Evolutionary conservation across 1,139 yeast genomes (phyloP).

Genomic region (Hyphopichia pseudoburtonii): DNA sequence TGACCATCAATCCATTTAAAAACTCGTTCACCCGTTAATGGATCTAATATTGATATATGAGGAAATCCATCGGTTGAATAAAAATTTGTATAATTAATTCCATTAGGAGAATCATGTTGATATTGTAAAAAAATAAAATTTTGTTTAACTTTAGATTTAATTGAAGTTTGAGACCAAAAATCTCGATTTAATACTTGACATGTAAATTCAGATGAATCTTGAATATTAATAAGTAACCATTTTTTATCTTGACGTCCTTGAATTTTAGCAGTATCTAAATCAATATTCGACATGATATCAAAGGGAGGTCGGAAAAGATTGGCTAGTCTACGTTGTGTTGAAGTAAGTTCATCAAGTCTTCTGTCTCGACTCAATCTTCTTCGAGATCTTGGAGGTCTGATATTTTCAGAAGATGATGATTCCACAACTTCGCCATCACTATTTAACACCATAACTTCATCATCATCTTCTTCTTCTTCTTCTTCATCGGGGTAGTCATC

Average conservation of each 20-base stretch:
- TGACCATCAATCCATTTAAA: slow-evolving; percentile 63
- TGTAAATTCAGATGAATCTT: slow-evolving; percentile 78
- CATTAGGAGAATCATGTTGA: slow-evolving; percentile 73
- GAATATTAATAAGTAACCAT: slow-evolving; percentile 88
- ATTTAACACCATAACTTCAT: slow-evolving; percentile 26
- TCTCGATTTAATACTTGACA: slow-evolving; percentile 93
- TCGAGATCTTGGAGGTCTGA: slow-evolving; percentile 19
- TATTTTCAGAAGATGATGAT: not conserved
- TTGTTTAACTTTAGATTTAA: slow-evolving; percentile 63
- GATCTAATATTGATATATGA: slow-evolving; percentile 89
- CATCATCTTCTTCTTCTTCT: slow-evolving; percentile 20
- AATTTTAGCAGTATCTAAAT: slow-evolving; percentile 68
- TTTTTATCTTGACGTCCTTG: slow-evolving; percentile 63
- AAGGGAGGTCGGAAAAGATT: slow-evolving; percentile 89
- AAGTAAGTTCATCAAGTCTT: slow-evolving; percentile 42
- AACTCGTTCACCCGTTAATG: slow-evolving; percentile 90
- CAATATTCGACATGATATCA: slow-evolving; percentile 70
- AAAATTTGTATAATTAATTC: slow-evolving; percentile 66
- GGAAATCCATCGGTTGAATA: slow-evolving; percentile 72
- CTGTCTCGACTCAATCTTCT: slow-evolving; percentile 29
- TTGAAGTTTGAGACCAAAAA: slow-evolving; percentile 75
- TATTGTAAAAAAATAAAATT: slow-evolving; percentile 82
- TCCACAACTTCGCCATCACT: slow-evolving; percentile 32
- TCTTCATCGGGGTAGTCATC: slow-evolving; percentile 7
- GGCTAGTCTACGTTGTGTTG: slow-evolving; percentile 74